phyloP scores from a whole-genome alignment of 805 yeast species.

The Lipomyces sp. region DNA sequence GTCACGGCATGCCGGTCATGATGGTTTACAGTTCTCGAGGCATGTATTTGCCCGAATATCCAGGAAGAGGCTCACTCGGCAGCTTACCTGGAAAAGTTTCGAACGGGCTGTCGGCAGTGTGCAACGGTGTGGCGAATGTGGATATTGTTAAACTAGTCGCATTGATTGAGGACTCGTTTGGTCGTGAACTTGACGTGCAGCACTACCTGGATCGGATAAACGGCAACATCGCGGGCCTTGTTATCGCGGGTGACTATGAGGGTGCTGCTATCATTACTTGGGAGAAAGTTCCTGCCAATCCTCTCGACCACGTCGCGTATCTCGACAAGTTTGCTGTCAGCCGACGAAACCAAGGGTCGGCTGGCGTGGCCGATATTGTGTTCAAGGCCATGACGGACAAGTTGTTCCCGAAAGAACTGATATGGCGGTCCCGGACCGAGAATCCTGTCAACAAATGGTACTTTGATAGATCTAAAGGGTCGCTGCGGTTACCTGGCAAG shows the following conservation, averaged over 20 bases:
- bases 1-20: slow-evolving; percentile 70
- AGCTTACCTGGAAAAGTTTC: slow-evolving; percentile 42
- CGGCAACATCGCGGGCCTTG: slow-evolving; percentile 69
- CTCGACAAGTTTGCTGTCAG: slow-evolving; percentile 93
- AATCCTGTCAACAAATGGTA: slow-evolving; percentile 98
- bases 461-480: slow-evolving; percentile 72
- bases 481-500: slow-evolving; percentile 18
- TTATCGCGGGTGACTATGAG: slow-evolving; percentile 91
- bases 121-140: slow-evolving; percentile 45
- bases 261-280: slow-evolving; percentile 93
- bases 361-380: slow-evolving; percentile 91
- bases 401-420: slow-evolving; percentile 68
- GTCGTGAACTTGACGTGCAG: slow-evolving; percentile 64
- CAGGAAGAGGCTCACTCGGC: neutral
- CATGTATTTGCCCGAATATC: slow-evolving; percentile 48
- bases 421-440: slow-evolving; percentile 86
- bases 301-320: slow-evolving; percentile 61
- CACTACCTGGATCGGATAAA: slow-evolving; percentile 72
- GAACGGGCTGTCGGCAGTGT: slow-evolving; percentile 3
- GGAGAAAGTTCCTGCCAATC: slow-evolving; percentile 55
- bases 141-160: slow-evolving; percentile 61
- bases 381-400: slow-evolving; percentile 75
- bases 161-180: slow-evolving; percentile 80
- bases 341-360: slow-evolving; percentile 80
- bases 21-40: slow-evolving; percentile 47